phyloP scores from a whole-genome alignment of 139 green algal species.

The Volvox reticuliferus region DNA sequence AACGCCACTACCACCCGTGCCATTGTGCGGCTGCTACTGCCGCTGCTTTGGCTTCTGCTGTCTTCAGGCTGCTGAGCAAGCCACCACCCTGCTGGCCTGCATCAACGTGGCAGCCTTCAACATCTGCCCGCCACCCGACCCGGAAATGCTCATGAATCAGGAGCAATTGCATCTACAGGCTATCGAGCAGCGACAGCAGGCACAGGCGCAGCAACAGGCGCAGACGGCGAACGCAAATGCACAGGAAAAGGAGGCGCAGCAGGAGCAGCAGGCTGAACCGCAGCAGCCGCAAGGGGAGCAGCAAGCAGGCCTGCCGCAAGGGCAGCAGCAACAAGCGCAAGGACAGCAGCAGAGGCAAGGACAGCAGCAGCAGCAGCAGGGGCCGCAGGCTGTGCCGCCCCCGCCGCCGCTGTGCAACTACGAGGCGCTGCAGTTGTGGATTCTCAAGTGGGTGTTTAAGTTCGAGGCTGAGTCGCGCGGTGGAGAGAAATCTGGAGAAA shows the following conservation, averaged over 20 bases:
- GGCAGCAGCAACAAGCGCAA: not conserved
- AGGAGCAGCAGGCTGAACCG: not conserved
- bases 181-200: not conserved
- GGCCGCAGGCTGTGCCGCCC: not conserved
- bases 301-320: not conserved
- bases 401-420: slow-evolving; percentile 70
- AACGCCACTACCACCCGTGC: too few species aligned
- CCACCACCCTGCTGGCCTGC: slow-evolving; percentile 53
- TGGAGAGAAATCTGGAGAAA: too few species aligned
- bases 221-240: not conserved
- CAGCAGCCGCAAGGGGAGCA: not conserved
- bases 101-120: slow-evolving; percentile 53
- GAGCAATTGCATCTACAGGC: slow-evolving; percentile 23
- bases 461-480: too few species aligned
- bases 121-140: slow-evolving; percentile 55
- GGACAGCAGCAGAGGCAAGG: not conserved
- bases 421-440: slow-evolving; percentile 88
- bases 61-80: slow-evolving; percentile 61
- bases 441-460: slow-evolving; percentile 67
- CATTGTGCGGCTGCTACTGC: not conserved
- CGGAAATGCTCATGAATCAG: not conserved
- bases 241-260: not conserved
- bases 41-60: not conserved
- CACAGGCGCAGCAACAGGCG: not conserved
- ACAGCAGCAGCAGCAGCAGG: not conserved